phyloP scores from a whole-genome alignment of 345 rosid species.

The Gossypium ekmanianum region DNA sequence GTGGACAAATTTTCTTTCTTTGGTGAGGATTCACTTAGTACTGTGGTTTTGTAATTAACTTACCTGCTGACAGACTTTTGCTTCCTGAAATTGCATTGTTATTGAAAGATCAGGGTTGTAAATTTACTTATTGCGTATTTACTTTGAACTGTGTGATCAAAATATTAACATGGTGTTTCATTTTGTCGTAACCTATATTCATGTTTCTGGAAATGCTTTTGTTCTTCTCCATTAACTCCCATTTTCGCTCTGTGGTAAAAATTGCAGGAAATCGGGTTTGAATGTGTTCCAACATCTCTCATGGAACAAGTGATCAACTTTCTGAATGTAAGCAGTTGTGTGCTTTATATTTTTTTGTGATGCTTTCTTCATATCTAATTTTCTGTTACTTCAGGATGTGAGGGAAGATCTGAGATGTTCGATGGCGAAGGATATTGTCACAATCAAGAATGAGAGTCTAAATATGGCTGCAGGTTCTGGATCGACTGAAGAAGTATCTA shows the following conservation, averaged over 20 bases:
- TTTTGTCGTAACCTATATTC: not conserved
- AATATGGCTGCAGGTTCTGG: slow-evolving; percentile 39
- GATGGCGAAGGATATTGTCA: slow-evolving; percentile 78
- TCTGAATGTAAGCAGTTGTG: slow-evolving; percentile 55
- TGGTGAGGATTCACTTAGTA: not conserved
- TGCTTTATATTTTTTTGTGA: slow-evolving; percentile 1
- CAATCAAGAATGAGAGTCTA: slow-evolving; percentile 78
- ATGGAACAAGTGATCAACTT: slow-evolving; percentile 86
- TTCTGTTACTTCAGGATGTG: slow-evolving; percentile 56
- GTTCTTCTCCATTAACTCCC: not conserved
- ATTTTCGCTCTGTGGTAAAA: slow-evolving; percentile 16
- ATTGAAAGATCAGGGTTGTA: not conserved
- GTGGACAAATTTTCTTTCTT: not conserved
- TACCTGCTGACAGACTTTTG: not conserved
- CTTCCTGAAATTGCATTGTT: not conserved
- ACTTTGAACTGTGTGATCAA: not conserved
- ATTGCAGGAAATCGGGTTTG: slow-evolving; percentile 76
- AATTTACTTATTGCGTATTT: not conserved
- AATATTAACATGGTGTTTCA: not conserved
- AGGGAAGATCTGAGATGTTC: slow-evolving; percentile 89
- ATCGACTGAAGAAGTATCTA: slow-evolving; percentile 22
- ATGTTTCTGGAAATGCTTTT: not conserved
- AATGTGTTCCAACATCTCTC: slow-evolving; percentile 88
- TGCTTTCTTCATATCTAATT: slow-evolving; percentile 27
- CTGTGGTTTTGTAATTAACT: not conserved